phyloP scores from a whole-genome alignment of 495 filamentous ascomycete species.

The Hapsidospora chrysogenum region DNA sequence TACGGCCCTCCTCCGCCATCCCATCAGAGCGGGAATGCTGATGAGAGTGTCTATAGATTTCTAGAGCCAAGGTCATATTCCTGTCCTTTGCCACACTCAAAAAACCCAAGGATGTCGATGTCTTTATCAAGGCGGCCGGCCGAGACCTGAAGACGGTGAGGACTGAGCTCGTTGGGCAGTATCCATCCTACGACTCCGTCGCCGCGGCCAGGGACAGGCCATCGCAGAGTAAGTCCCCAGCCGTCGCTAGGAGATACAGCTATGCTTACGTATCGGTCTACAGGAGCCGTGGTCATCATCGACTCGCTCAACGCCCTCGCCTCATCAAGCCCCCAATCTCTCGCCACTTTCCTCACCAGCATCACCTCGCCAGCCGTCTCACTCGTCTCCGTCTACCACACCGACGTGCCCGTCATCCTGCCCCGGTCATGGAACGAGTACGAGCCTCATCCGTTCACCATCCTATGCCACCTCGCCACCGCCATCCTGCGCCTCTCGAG shows the following conservation, averaged over 20 bases:
- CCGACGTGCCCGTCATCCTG: conserved; percentile 36
- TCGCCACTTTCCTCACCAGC: conserved; percentile 68
- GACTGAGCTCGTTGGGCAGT: conserved; percentile 38
- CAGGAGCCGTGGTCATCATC: conserved; percentile 42
- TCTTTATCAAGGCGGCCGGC: conserved; percentile 45
- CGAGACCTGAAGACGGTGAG: conserved; percentile 35
- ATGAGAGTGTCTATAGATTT: neutral
- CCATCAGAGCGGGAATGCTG: too few relatives aligned
- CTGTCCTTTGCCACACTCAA: conserved; percentile 58
- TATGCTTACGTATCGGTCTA: conserved; percentile 13
- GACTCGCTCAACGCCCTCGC: conserved; percentile 42
- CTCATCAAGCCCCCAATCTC: conserved; percentile 26
- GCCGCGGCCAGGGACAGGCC: conserved; percentile 8
- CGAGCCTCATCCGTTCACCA: conserved; percentile 49
- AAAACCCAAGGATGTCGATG: conserved; percentile 36
- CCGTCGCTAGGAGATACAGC: conserved; percentile 2
- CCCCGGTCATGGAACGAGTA: conserved; percentile 29
- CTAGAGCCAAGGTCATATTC: conserved; percentile 44
- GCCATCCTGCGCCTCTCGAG: conserved; percentile 29
- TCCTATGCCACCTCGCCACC: conserved; percentile 31
- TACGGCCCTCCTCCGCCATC: too few relatives aligned
- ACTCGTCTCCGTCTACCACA: conserved; percentile 53
- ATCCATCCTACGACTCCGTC: conserved; percentile 21
- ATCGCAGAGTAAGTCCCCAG: conserved; percentile 14
- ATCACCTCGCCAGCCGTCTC: conserved; percentile 93